Evolutionary conservation across 495 filamentous ascomycete genomes (phyloP).

Genomic region (Zalerion maritima): DNA sequence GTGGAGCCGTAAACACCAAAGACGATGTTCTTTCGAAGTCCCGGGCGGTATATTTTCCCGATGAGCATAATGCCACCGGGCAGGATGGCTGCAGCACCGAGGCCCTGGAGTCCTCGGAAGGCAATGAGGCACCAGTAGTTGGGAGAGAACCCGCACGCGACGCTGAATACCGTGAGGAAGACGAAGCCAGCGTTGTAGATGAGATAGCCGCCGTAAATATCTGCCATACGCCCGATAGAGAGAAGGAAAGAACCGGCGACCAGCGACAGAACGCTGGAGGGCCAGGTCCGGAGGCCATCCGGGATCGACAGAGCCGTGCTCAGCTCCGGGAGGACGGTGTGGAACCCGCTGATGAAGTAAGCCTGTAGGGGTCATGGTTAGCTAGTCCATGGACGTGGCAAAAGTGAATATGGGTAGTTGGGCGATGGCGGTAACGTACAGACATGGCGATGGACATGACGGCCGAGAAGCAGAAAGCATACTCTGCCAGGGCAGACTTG

Average conservation of each 20-base stretch:
- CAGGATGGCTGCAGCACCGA: constrained; percentile 65
- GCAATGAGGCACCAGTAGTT: constrained; percentile 61
- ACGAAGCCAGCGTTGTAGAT: constrained; percentile 51
- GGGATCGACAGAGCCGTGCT: constrained; percentile 50
- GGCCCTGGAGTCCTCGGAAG: constrained; percentile 62
- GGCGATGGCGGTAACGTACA: constrained; percentile 24
- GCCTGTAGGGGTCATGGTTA: constrained; percentile 26
- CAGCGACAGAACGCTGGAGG: constrained; percentile 62
- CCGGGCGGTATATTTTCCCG: constrained; percentile 67
- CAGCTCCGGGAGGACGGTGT: constrained; percentile 61
- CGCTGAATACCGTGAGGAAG: constrained; percentile 61
- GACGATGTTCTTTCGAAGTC: constrained; percentile 72
- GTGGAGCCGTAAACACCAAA: constrained; percentile 70
- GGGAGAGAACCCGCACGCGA: constrained; percentile 57
- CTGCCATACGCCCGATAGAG: constrained; percentile 59
- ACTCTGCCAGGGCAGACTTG: constrained; percentile 41
- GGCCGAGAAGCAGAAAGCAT: constrained; percentile 58
- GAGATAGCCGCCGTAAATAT: constrained; percentile 63
- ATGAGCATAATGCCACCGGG: constrained; percentile 68
- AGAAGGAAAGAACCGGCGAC: constrained; percentile 61
- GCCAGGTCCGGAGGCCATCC: constrained; percentile 54
- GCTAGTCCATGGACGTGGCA: constrained; percentile 1
- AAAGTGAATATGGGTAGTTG: constrained; percentile 4
- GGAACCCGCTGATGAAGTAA: constrained; percentile 81
- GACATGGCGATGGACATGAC: constrained; percentile 60